Conservation (phyloP, 108 stramenopile species). For the Mediolabrus comicus region DNA sequence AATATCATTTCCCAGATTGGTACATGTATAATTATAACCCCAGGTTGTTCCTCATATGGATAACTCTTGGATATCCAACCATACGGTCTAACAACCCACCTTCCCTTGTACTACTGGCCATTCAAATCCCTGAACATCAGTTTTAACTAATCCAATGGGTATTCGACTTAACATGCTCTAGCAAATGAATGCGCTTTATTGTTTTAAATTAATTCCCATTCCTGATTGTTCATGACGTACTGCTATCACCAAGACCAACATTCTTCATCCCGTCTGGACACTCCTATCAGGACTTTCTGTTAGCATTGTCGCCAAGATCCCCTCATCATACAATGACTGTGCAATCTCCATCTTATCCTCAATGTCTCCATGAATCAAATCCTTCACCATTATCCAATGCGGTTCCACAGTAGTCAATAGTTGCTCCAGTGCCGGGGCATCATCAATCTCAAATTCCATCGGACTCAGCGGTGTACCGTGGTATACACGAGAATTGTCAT, state of each 20-base stretch:
- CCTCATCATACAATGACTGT: slow-evolving; percentile 84
- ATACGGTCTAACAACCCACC: no score
- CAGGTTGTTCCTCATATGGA: no score
- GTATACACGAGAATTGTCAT: slow-evolving; percentile 88
- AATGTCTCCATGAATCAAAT: slow-evolving; percentile 85
- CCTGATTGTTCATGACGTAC: no score
- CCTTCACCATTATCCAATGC: slow-evolving; percentile 82
- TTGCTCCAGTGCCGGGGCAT: slow-evolving; percentile 92
- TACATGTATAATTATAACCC: no score
- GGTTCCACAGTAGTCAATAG: slow-evolving; percentile 88
- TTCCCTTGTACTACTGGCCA: no score
- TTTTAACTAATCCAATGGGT: no score
- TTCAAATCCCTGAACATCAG: no score
- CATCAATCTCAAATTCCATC: slow-evolving; percentile 97
- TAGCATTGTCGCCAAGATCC: slow-evolving; percentile 68
- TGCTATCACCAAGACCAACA: not conserved
- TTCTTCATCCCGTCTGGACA: slow-evolving; percentile 40
- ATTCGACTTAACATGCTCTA: no score
- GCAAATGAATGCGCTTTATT: no score
- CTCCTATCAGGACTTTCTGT: slow-evolving; percentile 41
- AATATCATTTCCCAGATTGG: no score
- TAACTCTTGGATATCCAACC: no score
- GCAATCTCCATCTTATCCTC: slow-evolving; percentile 90
- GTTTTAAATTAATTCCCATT: no score
- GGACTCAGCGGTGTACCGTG: slow-evolving; percentile 88